Evolutionary conservation across 441 rosid genomes (phyloP), one percentile per base, ranked within the genome.

Genomic region (Pelargonium citronellum): DNA sequence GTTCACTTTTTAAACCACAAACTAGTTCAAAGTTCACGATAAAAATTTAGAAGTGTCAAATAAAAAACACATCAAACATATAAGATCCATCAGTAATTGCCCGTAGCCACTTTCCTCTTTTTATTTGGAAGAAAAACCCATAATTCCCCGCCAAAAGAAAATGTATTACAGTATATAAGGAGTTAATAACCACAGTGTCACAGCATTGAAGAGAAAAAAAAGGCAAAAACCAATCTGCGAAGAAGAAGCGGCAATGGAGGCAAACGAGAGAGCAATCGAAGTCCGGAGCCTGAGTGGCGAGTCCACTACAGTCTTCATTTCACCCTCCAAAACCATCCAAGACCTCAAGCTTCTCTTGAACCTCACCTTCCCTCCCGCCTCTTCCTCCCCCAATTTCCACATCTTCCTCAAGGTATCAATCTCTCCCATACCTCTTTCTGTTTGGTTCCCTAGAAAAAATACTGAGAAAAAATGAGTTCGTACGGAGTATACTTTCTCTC

Each of bases 271-370:
- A 34, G 75, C 78, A 74, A 80, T 94, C 67, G 64, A 69, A 77
- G 90, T 94, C 58, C 94, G 94, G 22, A 71, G 90, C n/a, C 80
- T 89, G 2, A 37, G 79, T 19, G 95, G 96, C 0, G 92, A 90
- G 75, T 86, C 89, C 37, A 81, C 76, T 22, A 79, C 64, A 8
- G 27, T 87, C 57, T 16, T 69, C 55, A 49, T 89, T 19, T 65
- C 85, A 53, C 69, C 79, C 1, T 63, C 71, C 69, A 76, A 75
- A 64, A 82, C 85, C 68, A 73, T 94, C 51, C 73, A 73, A 47
- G 90, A 88, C 69, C 82, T 94, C 69, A 89, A 91, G 79, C 80
- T 71, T 66, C 76, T 88, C 70, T 74, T 91, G 81, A 81, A 77
- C 60, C 79, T 69, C 71, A 77, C 69, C 44, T 94, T 90, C 83